Percentiles rank a stretch among this genome's conserved stretches.
Evolutionary conservation across 2,329 filamentous ascomycete genomes (phyloP).

Genomic region (Aspergillus nomiae): DNA sequence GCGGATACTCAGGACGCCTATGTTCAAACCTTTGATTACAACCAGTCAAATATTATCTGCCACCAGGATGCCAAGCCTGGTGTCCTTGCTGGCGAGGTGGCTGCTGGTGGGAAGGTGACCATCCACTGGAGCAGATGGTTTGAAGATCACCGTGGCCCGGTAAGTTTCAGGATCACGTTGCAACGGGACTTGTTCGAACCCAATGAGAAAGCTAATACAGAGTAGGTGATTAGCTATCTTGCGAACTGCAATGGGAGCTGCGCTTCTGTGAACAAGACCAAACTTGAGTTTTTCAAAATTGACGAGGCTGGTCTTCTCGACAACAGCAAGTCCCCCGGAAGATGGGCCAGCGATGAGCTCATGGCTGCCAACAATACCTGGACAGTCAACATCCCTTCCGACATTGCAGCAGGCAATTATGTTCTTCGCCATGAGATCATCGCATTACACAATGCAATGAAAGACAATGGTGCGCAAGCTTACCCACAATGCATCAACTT

Average conservation of each 20-base stretch:
- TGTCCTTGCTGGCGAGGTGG: neutral
- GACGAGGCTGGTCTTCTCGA: conserved; percentile 1
- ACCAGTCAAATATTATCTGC: neutral
- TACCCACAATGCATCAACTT: conserved; percentile 1
- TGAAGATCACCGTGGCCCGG: neutral
- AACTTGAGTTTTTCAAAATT: conserved; percentile 6
- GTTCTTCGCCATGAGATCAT: conserved; percentile 5
- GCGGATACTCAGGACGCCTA: neutral
- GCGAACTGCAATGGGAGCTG: conserved; percentile 5
- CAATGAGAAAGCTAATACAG: neutral
- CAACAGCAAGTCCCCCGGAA: conserved; percentile 3
- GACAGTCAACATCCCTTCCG: conserved; percentile 1
- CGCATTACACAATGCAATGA: neutral
- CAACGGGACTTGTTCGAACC: neutral
- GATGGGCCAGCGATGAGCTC: conserved; percentile 2
- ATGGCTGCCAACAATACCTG: conserved; percentile 3
- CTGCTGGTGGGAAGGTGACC: neutral
- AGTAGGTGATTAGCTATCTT: neutral
- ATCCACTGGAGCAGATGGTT: neutral
- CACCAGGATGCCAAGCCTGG: neutral
- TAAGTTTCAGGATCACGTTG: neutral
- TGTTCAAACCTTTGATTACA: neutral
- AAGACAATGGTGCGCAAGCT: neutral
- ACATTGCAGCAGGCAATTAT: neutral
- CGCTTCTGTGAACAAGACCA: conserved; percentile 3